These are phyloP conservation scores for Eucommia ulmoides DNA, from an alignment of 257 asterid genomes.

Conservation along the genomic window DNA sequence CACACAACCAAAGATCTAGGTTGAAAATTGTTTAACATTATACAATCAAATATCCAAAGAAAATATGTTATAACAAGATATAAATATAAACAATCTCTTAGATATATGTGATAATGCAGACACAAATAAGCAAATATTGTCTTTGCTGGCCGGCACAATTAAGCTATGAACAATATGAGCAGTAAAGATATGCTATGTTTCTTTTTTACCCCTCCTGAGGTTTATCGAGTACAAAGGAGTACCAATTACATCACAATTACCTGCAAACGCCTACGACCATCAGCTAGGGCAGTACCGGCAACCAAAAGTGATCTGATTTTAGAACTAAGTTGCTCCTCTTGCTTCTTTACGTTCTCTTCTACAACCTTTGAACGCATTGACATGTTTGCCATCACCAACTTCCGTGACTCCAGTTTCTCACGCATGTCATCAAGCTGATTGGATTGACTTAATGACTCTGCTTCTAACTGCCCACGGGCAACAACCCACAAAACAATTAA, in stretches of 20 bases:
- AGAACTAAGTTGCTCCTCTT: conserved; percentile 76
- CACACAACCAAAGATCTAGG: background rate
- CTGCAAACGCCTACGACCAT: conserved; percentile 67
- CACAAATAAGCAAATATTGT: too few species aligned
- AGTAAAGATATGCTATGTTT: background rate
- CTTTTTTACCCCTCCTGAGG: background rate
- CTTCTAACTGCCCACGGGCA: conserved; percentile 42
- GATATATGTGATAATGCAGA: background rate
- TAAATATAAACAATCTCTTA: background rate
- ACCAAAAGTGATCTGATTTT: conserved; percentile 66
- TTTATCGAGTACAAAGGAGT: background rate
- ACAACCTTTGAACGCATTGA: conserved; percentile 77
- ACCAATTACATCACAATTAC: conserved; percentile 20
- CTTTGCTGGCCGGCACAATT: too few species aligned
- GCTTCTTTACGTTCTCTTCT: conserved; percentile 71
- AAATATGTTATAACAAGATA: too few species aligned
- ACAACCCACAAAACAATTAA: background rate
- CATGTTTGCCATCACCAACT: conserved; percentile 92
- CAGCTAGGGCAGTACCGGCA: conserved; percentile 83
- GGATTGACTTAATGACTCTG: conserved; percentile 54
- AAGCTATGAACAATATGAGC: background rate
- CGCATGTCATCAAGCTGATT: conserved; percentile 81
- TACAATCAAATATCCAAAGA: background rate
- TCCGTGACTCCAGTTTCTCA: conserved; percentile 63
- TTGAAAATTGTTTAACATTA: background rate